Conservation (phyloP, 768 basidiomycete species). For the Boletus fagicola region DNA sequence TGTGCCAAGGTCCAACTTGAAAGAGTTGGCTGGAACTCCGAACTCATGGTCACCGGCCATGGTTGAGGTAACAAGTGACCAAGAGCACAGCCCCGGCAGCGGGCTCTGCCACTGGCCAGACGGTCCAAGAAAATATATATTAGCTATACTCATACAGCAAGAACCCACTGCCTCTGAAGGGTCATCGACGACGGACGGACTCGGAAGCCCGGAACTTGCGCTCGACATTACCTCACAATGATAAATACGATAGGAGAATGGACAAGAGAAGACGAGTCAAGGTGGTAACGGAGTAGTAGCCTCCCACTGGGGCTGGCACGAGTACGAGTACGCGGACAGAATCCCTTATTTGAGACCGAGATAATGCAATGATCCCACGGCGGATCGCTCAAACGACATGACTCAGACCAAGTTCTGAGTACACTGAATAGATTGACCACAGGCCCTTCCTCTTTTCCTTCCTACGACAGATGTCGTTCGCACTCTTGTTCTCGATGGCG, state of each 20-base stretch:
- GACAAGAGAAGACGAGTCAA: background rate
- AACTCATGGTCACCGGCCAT: no score
- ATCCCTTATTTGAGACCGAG: background rate
- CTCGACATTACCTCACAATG: background rate
- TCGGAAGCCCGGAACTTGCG: background rate
- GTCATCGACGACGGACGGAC: background rate
- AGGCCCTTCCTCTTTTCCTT: slow-evolving; percentile 27
- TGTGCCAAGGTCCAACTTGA: background rate
- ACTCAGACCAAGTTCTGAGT: slow-evolving; percentile 23
- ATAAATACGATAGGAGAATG: background rate
- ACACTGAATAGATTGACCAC: slow-evolving; percentile 31
- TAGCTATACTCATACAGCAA: no score
- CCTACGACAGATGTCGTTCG: slow-evolving; percentile 4
- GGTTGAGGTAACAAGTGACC: no score
- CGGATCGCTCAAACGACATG: slow-evolving; percentile 2
- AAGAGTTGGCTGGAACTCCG: background rate
- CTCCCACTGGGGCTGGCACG: no score
- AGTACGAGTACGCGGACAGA: background rate
- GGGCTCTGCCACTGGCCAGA: no score
- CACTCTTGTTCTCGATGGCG: slow-evolving; percentile 14
- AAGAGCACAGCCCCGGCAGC: no score
- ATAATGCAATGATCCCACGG: no score
- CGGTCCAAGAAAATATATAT: no score
- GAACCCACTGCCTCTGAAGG: background rate
- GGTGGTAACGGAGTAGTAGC: no score